Conservation (phyloP, 371 early-diverging fungal genomes). For the Mucor mucedo region DNA sequence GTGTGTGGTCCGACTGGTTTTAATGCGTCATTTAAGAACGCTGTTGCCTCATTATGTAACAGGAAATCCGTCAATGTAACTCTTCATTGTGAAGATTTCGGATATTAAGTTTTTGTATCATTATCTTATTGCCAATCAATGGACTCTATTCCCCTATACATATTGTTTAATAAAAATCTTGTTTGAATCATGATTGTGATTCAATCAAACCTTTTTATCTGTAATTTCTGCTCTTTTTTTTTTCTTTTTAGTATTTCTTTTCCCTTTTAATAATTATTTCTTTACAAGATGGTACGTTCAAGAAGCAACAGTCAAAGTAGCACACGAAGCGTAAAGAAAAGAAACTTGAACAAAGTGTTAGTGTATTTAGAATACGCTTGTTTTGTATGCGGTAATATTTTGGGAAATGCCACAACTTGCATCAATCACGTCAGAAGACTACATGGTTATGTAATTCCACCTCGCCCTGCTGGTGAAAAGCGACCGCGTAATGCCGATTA, state of each 20-base stretch:
- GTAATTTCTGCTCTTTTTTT: no score
- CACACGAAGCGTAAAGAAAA: neutral
- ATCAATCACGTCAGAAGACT: conserved; percentile 15
- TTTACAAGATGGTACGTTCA: no score
- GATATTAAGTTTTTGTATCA: conserved; percentile 23
- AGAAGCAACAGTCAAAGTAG: neutral
- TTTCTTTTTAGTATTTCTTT: neutral
- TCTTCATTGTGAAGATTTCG: conserved; percentile 49
- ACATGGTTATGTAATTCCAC: conserved; percentile 14
- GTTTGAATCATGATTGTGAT: no score
- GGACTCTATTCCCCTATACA: neutral
- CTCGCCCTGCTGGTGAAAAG: conserved; percentile 1
- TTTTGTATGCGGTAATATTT: conserved; percentile 12
- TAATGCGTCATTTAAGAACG: conserved; percentile 41
- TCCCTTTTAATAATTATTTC: neutral
- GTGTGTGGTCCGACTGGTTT: conserved; percentile 49
- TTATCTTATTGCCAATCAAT: neutral
- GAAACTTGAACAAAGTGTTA: neutral
- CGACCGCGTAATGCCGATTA: conserved; percentile 4
- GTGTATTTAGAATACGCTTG: conserved; percentile 10
- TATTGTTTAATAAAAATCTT: no score
- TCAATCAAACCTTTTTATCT: no score
- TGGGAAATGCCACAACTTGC: neutral
- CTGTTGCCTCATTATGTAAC: conserved; percentile 23
- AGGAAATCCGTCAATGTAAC: conserved; percentile 17